These are phyloP conservation scores for Trichoderma sp. DNA, from an alignment of 2,329 filamentous ascomycete genomes.

Conservation along the genomic window DNA sequence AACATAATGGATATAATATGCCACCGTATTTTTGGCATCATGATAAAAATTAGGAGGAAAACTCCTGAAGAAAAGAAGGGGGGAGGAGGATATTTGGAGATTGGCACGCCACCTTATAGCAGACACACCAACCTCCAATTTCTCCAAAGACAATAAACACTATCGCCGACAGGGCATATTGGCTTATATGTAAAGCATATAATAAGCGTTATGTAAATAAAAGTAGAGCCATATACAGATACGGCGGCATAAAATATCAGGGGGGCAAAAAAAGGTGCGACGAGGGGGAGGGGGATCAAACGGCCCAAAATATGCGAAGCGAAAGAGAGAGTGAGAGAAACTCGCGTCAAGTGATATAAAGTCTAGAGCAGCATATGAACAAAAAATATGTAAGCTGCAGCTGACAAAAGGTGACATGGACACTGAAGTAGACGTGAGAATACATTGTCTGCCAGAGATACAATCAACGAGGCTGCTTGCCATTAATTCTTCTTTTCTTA, in stretches of 20 bases:
- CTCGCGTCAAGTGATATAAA: conserved; percentile 15
- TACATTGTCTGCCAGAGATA: conserved; percentile 14
- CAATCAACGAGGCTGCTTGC: conserved; percentile 25
- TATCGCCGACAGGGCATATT: conserved; percentile 35
- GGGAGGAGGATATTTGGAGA: neutral
- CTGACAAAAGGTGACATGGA: conserved; percentile 21
- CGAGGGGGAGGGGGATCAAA: neutral
- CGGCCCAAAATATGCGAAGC: conserved; percentile 9
- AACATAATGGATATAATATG: neutral
- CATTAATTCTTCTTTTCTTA: conserved; percentile 31
- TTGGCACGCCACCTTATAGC: neutral
- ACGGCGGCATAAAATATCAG: conserved; percentile 11
- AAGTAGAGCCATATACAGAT: conserved; percentile 18
- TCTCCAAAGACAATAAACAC: conserved; percentile 36
- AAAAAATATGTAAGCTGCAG: conserved; percentile 12
- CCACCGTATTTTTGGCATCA: neutral
- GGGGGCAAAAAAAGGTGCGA: neutral
- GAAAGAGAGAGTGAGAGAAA: conserved; percentile 2
- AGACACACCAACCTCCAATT: neutral
- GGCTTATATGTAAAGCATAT: conserved; percentile 31
- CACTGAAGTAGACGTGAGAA: conserved; percentile 18
- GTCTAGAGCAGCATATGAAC: conserved; percentile 18
- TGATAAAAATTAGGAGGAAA: neutral
- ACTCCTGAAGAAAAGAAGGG: neutral
- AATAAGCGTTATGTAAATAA: conserved; percentile 27